Base-by-base conservation (phyloP, 1,284 basidiomycete genomes). In the Cutaneotrichosporon cyanovorans region DNA sequence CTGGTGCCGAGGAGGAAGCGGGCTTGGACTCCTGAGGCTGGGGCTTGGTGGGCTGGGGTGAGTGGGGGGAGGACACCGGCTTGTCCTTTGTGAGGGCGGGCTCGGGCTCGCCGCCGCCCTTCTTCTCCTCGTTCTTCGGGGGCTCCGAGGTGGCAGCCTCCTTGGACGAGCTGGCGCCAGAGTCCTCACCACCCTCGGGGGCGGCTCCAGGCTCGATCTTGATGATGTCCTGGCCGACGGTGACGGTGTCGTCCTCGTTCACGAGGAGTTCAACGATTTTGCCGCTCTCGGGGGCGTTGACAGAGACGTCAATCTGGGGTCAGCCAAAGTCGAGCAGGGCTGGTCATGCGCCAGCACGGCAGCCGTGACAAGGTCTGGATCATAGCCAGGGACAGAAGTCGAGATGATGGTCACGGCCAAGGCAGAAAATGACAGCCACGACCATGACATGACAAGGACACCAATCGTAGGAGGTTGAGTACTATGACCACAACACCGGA, bases 181-280 rank as follows among this genome's bases (percentile, higher is more conserved):
- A 50, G 33, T 65, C 59, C 37, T 72, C 66, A 20, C 59, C 61
- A 43, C 68, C 68, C 42, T 75, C 64, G 11, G 69, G 56, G 50
- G 70, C 58, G 64, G 82, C 84, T 58, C 91, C 92, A 12, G 84
- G 80, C 68, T 97, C 92, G 52, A 96, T 81, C 64, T 83, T 80
- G 74, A 96, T 87, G 45, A 98, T 79, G 67, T 97, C 92, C 73
- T 96, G 89, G 30, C 95, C 93, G 37, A 97, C 91, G 16, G 82
- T 77, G 52, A 97, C 93, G 11, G 90, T 96, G 64, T 91, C 86
- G 65, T 98, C 93, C 72, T 97, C 92, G 42, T 80, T 78, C 35
- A 85, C 91, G 37, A 93, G 80, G 23, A 87, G 75, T 71, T 96
- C 87, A 19, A 83, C 79, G 59, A 98, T 91, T 48, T 78, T 92